phyloP scores from a whole-genome alignment of 305 asterid species.

The Solanum hybrid region DNA sequence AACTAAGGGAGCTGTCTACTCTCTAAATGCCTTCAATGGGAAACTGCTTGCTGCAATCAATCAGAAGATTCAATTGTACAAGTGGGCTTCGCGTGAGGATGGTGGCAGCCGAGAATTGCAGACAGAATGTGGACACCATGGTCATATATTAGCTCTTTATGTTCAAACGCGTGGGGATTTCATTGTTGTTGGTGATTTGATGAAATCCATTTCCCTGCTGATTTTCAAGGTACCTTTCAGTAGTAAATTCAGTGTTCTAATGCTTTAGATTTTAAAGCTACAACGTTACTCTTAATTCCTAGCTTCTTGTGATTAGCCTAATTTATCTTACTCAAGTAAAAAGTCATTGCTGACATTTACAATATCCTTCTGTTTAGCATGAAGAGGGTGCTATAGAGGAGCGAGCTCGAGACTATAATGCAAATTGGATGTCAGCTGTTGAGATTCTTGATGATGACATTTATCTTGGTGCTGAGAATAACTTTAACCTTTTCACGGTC shows the following conservation, averaged over 20 bases:
- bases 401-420: conserved; percentile 96
- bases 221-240: conserved; percentile 68
- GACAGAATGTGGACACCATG: conserved; percentile 97
- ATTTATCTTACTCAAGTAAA: not conserved
- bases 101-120: conserved; percentile 88
- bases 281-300: not conserved
- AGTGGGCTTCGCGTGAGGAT: conserved; percentile 93
- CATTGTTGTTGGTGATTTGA: conserved; percentile 94
- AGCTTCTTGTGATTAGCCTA: not conserved
- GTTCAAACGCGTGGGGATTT: conserved; percentile 98
- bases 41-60: conserved; percentile 94
- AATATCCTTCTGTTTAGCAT: conserved; percentile 32
- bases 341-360: not conserved
- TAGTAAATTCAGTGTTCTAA: not conserved
- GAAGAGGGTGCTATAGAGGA: conserved; percentile 98
- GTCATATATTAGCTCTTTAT: conserved; percentile 97
- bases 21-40: conserved; percentile 88
- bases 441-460: conserved; percentile 93
- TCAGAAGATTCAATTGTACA: conserved; percentile 93
- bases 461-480: conserved; percentile 87
- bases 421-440: conserved; percentile 98
- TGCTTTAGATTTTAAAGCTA: not conserved
- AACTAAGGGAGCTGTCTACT: conserved; percentile 95
- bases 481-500: conserved; percentile 78
- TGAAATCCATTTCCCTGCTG: conserved; percentile 91